Base-by-base conservation (phyloP, 805 yeast genomes). In the Myxozyma nipponensis region DNA sequence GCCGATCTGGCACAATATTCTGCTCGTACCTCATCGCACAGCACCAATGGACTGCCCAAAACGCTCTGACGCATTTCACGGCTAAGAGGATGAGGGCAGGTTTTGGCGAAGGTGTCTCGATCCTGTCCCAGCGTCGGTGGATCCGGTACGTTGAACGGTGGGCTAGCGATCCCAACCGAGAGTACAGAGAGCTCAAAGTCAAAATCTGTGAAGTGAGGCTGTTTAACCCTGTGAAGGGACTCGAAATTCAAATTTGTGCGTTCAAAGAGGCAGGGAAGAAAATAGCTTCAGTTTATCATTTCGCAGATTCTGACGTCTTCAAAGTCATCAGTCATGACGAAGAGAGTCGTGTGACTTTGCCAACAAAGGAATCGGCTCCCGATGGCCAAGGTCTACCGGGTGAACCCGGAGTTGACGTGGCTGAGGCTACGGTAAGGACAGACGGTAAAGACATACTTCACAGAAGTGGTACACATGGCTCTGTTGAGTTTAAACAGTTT, bases 1-100 rank as follows among this genome's bases (percentile, higher is more conserved):
- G 98, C 0, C 71, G 98, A 24, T 83, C 95, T 0, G 97, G 98
- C 0, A 75, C 89, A 1, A 67, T 87, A 1, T 77, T 78, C 4
- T 79, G 86, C 52, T 86, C 89, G 0, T 84, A 80, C 62, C 65
- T 90, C 54, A 82, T 89, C 78, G 73, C 72, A 45, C 63, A 67
- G 44, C 64, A 65, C 30, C 68, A 68, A 1, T 47, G 72, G 47
- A 53, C 72, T 0, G 69, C 75, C 13, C 66, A 69, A 1, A 73
- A 70, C 18, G 86, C 89, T 1, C 71, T 77, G 38, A 66, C 65
- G 0, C 50, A 72, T 5, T 89, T 84, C 63, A 78, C 84, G 2
- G 49, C 60, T 5, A 70, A 74, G 45, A 71, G 97, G 50, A 79
- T 85, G 81, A 70, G 75, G 26, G 48, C 62, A 23, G 71, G 75